Conservation (phyloP, 2,329 filamentous ascomycete genomes). For the Apiospora koreana region DNA sequence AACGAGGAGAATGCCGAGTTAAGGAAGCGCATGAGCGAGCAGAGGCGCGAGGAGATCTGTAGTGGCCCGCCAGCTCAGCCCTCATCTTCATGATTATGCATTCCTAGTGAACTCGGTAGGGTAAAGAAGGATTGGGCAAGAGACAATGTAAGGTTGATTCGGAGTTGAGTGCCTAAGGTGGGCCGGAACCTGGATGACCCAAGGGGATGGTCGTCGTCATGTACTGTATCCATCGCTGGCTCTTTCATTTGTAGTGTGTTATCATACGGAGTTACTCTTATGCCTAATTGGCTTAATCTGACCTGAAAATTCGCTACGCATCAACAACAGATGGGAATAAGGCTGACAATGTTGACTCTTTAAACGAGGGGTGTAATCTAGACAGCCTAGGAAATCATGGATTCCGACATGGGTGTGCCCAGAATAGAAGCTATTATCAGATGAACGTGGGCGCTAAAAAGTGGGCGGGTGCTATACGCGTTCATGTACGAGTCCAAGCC, state of each 20-base stretch:
- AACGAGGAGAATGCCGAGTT: conserved; percentile 6
- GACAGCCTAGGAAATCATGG: background rate
- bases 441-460: background rate
- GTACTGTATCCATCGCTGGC: background rate
- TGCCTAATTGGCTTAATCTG: background rate
- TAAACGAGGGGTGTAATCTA: background rate
- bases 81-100: background rate
- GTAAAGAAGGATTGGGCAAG: background rate
- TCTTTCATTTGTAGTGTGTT: background rate
- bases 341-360: background rate
- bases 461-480: background rate
- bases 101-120: background rate
- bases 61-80: background rate
- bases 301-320: background rate
- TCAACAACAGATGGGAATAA: background rate
- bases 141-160: background rate
- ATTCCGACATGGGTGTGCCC: background rate
- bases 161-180: background rate
- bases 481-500: background rate
- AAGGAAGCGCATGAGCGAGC: background rate
- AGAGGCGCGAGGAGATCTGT: background rate
- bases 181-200: background rate
- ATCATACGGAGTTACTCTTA: background rate
- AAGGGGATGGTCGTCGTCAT: background rate
- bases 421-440: background rate